These are phyloP conservation scores for Saturnispora sekii DNA, from an alignment of 805 yeast genomes.

Conservation along the genomic window DNA sequence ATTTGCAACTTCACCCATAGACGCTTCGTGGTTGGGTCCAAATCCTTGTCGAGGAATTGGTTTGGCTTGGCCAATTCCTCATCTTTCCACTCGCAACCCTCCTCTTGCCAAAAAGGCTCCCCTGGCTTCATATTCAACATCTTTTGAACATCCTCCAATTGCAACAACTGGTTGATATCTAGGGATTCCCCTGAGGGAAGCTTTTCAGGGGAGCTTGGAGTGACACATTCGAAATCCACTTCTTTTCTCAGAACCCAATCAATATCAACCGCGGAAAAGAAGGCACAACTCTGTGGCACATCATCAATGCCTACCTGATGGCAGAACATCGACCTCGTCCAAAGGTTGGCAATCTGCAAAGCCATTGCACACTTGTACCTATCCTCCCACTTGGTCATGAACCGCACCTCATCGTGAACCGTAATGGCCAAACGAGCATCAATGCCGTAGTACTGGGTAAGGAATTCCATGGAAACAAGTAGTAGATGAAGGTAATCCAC, in stretches of 20 bases:
- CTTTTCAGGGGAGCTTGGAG: conserved; percentile 71
- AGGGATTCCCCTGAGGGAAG: conserved; percentile 75
- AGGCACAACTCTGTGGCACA: conserved; percentile 91
- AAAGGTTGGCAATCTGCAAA: conserved; percentile 78
- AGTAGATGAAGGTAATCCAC: conserved; percentile 89
- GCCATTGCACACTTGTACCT: conserved; percentile 70
- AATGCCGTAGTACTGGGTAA: conserved; percentile 51
- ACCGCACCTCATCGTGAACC: conserved; percentile 93
- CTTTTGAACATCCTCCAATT: conserved; percentile 26
- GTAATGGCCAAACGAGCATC: conserved; percentile 76
- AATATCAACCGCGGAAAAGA: conserved; percentile 87
- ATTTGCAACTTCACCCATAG: conserved; percentile 26
- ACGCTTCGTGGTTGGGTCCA: conserved; percentile 17
- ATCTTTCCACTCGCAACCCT: neutral
- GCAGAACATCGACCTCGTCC: conserved; percentile 96
- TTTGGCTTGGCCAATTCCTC: conserved; percentile 15
- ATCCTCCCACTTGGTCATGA: conserved; percentile 63
- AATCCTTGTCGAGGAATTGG: conserved; percentile 20
- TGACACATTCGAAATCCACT: conserved; percentile 82
- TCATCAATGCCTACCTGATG: conserved; percentile 85
- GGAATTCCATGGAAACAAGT: conserved; percentile 79
- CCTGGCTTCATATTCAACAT: conserved; percentile 13
- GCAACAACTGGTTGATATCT: conserved; percentile 46
- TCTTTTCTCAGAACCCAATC: conserved; percentile 86
- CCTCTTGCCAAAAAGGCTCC: conserved; percentile 1